Conservation (phyloP, 805 yeast genomes). For the Cyberlindnera meyerae region DNA sequence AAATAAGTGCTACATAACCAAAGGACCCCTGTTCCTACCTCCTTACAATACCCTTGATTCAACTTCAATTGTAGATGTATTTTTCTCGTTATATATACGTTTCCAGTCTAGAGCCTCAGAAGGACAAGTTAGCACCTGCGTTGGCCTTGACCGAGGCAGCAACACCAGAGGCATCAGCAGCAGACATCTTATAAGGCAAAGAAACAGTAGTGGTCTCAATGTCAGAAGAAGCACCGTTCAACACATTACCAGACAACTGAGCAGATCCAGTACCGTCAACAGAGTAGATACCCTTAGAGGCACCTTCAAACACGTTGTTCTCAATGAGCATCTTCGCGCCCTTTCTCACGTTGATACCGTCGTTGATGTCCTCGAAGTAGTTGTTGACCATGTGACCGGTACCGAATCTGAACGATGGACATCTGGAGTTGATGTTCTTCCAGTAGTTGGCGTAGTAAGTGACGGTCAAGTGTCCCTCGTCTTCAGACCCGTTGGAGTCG, state of each 20-base stretch:
- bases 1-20: too few species aligned
- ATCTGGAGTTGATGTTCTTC: slow-evolving; percentile 8
- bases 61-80: too few species aligned
- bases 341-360: slow-evolving; percentile 7
- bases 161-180: not conserved
- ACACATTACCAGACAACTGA: slow-evolving; percentile 1
- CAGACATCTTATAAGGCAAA: slow-evolving; percentile 1
- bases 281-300: slow-evolving; percentile 4
- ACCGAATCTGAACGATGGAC: slow-evolving; percentile 9
- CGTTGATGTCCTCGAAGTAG: slow-evolving; percentile 2
- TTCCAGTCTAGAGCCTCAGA: too few species aligned
- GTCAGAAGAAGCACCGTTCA: slow-evolving; percentile 2
- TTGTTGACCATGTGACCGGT: slow-evolving; percentile 6
- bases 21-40: too few species aligned
- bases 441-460: slow-evolving; percentile 3
- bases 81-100: too few species aligned
- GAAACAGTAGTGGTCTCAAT: slow-evolving; percentile 1
- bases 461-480: slow-evolving; percentile 5
- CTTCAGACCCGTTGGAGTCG: slow-evolving; percentile 3
- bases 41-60: too few species aligned
- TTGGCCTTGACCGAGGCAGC: slow-evolving; percentile 22
- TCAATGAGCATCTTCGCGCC: slow-evolving; percentile 2
- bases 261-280: slow-evolving; percentile 8
- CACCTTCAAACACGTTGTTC: slow-evolving; percentile 5
- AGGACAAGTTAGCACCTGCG: slow-evolving; percentile 20